Conservation (phyloP, 176 grass and related monocot species). For the Sorghum bicolor region Sorghum_bicolor_NCBIv3 NC_012870.2:68512001-68512500, state of each 20-base stretch:
- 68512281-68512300: neutral
- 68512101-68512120: no score
- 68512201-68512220: neutral
- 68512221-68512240: neutral
- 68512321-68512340: neutral
- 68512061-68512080: no score
- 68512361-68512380: neutral
- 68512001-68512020: no score
- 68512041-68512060: no score
- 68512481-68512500: conserved; percentile 27
- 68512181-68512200: neutral
- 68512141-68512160: neutral
- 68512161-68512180: conserved; percentile 2
- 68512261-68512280: neutral
- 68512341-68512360: neutral
- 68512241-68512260: neutral
- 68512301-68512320: no score
- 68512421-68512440: conserved; percentile 3
- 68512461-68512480: conserved; percentile 32
- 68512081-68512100: no score
- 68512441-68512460: neutral
- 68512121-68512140: neutral
- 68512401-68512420: neutral
- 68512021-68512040: no score
- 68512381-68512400: conserved; percentile 15